phyloP scores from a whole-genome alignment of 805 yeast genomes.

The Lipomyces lipofer region DNA sequence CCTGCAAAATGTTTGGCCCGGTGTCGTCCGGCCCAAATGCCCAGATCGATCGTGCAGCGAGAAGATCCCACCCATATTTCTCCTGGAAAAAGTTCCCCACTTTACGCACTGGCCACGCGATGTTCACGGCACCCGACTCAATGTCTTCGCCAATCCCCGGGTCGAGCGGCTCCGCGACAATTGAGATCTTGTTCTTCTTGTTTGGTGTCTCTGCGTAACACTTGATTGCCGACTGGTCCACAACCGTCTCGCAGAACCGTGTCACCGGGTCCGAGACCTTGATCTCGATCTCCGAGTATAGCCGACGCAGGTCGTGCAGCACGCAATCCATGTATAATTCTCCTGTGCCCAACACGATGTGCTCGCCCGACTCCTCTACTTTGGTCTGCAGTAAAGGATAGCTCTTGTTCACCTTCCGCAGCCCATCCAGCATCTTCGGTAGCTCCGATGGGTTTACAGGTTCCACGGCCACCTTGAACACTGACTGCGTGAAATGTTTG shows the following conservation, averaged over 20 bases:
- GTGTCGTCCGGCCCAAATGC: conserved; percentile 61
- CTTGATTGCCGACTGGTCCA: conserved; percentile 64
- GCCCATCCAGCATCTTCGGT: conserved; percentile 69
- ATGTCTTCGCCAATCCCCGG: conserved; percentile 57
- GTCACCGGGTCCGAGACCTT: conserved; percentile 85
- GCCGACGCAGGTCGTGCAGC: conserved; percentile 68
- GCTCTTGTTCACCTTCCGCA: conserved; percentile 59
- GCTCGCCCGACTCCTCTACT: conserved; percentile 89
- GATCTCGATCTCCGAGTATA: conserved; percentile 65
- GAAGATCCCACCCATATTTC: conserved; percentile 74
- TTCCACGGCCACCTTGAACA: conserved; percentile 79
- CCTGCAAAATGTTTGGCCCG: conserved; percentile 55
- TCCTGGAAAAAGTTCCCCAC: conserved; percentile 58
- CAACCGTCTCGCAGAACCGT: conserved; percentile 74
- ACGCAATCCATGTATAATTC: conserved; percentile 84
- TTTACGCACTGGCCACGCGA: conserved; percentile 43
- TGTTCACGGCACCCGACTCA: conserved; percentile 47
- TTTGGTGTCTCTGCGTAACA: conserved; percentile 62
- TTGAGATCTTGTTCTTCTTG: conserved; percentile 57
- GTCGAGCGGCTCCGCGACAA: conserved; percentile 75
- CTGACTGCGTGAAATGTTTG: conserved; percentile 53
- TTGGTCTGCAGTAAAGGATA: conserved; percentile 68
- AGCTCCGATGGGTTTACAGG: conserved; percentile 77
- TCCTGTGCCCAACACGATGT: conserved; percentile 76
- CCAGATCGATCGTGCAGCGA: conserved; percentile 83